These are phyloP conservation scores for Yarrowia deformans DNA, from an alignment of 805 yeast genomes.

Conservation along the genomic window DNA sequence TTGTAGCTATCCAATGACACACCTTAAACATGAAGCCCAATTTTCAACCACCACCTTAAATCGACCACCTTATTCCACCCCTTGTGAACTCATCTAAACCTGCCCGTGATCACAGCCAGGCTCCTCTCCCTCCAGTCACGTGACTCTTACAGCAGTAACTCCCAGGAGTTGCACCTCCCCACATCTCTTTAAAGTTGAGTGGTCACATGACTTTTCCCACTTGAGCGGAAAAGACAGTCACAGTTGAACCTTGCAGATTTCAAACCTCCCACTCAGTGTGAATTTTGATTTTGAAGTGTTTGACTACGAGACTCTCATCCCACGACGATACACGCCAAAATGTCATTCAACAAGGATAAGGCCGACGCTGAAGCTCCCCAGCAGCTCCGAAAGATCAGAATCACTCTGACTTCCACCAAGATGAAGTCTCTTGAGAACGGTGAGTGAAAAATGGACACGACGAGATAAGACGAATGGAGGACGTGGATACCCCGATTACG, in stretches of 20 bases:
- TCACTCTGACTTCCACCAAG: slow-evolving; percentile 98
- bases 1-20: too few relatives aligned
- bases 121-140: background rate
- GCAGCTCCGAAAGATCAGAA: slow-evolving; percentile 95
- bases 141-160: background rate
- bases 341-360: slow-evolving; percentile 68
- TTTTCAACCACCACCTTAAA: too few relatives aligned
- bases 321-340: slow-evolving; percentile 43
- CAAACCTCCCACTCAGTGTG: slow-evolving; percentile 37
- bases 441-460: slow-evolving; percentile 41
- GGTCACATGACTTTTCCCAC: slow-evolving; percentile 31
- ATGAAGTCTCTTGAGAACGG: slow-evolving; percentile 94
- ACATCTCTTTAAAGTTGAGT: slow-evolving; percentile 4
- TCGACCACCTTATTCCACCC: too few relatives aligned
- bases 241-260: slow-evolving; percentile 18
- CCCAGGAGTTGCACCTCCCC: background rate
- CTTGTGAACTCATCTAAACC: too few relatives aligned
- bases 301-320: slow-evolving; percentile 40
- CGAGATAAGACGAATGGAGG: background rate
- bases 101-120: too few relatives aligned
- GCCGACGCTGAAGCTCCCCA: slow-evolving; percentile 80
- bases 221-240: slow-evolving; percentile 28
- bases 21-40: too few relatives aligned
- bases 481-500: slow-evolving; percentile 3
- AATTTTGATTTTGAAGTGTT: slow-evolving; percentile 38